Percentiles rank a stretch among this genome's conserved stretches.
Conservation (phyloP, 1,284 basidiomycete species). For the Melampsora americana region DNA sequence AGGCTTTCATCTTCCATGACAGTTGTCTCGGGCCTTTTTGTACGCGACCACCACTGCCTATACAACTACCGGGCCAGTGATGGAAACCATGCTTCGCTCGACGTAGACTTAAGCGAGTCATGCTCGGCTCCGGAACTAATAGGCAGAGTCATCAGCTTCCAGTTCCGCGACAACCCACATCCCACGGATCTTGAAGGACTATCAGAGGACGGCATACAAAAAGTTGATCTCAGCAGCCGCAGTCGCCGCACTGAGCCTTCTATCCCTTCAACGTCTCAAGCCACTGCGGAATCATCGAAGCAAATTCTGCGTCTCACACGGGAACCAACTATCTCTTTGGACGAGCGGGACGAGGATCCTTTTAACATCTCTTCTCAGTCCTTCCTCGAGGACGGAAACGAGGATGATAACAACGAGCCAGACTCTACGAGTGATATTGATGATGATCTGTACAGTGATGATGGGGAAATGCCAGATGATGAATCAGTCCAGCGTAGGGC, state of each 20-base stretch:
- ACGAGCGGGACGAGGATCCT: conserved; percentile 29
- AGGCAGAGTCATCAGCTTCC: conserved; percentile 24
- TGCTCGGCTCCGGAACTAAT: conserved; percentile 2
- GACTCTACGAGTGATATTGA: conserved; percentile 22
- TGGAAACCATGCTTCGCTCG: conserved; percentile 35
- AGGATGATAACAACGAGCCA: conserved; percentile 18
- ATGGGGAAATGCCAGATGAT: conserved; percentile 10
- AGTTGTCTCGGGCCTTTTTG: conserved; percentile 32
- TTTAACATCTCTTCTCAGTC: conserved; percentile 36
- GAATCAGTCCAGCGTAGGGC: not conserved
- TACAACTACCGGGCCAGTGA: conserved; percentile 35
- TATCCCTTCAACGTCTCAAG: conserved; percentile 10
- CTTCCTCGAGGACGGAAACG: conserved; percentile 32
- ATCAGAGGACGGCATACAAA: conserved; percentile 3
- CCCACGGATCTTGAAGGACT: not conserved
- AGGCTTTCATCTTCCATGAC: not conserved
- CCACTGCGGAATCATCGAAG: conserved; percentile 6
- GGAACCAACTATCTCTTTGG: conserved; percentile 24
- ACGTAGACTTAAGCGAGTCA: conserved; percentile 5
- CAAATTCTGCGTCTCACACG: conserved; percentile 13
- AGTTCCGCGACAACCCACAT: conserved; percentile 12
- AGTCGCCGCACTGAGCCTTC: not conserved
- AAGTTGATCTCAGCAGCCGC: not conserved
- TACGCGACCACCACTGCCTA: conserved; percentile 25
- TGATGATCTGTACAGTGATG: conserved; percentile 41